Percentiles rank a stretch among this genome's conserved stretches.
Conservation (phyloP, 805 yeast species). For the Ogataea saltuana region DNA sequence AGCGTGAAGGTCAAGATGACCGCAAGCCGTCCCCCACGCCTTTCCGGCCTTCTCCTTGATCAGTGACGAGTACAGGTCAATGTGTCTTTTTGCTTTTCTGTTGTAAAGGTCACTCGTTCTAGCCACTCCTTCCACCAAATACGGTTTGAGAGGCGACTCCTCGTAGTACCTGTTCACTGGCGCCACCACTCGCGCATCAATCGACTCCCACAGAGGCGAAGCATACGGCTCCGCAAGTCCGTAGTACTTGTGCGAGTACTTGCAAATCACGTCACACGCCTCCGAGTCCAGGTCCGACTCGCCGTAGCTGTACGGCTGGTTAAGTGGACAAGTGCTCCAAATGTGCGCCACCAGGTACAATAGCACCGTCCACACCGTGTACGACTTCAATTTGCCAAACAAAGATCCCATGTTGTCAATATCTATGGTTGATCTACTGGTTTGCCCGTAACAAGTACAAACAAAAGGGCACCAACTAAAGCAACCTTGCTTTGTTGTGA, state of each 20-base stretch:
- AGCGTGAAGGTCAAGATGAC: conserved; percentile 7
- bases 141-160: conserved; percentile 26
- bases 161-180: conserved; percentile 22
- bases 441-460: background rate
- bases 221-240: conserved; percentile 22
- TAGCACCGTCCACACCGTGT: conserved; percentile 17
- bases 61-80: conserved; percentile 20
- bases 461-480: background rate
- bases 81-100: conserved; percentile 19
- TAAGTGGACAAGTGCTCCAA: conserved; percentile 27
- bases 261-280: conserved; percentile 24
- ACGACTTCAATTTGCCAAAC: conserved; percentile 20
- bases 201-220: conserved; percentile 14
- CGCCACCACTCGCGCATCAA: conserved; percentile 14
- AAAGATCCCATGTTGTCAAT: conserved; percentile 11
- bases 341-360: conserved; percentile 25
- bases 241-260: conserved; percentile 24
- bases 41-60: conserved; percentile 5
- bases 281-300: conserved; percentile 5
- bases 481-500: conserved; percentile 3
- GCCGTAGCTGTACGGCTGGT: conserved; percentile 14
- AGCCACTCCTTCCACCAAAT: conserved; percentile 20
- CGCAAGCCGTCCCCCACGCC: background rate
- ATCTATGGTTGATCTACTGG: background rate
- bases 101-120: conserved; percentile 11